Conservation (phyloP, 1,284 basidiomycete genomes). For the Mycena citricolor region DNA sequence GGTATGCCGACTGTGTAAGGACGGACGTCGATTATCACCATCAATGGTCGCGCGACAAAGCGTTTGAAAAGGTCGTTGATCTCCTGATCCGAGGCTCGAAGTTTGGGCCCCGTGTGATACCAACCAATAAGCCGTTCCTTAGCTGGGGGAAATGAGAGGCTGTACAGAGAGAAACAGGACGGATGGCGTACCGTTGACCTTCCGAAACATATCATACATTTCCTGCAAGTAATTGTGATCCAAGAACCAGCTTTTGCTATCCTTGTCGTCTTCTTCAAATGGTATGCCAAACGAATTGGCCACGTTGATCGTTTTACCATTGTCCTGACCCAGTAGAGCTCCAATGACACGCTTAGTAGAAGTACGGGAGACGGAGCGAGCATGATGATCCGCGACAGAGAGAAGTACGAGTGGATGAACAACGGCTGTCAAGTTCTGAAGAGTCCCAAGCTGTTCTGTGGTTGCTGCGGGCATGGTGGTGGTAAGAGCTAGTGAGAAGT, state of each 20-base stretch:
- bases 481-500: too few species aligned
- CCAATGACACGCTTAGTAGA: constrained; percentile 92
- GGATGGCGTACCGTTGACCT: constrained; percentile 85
- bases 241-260: constrained; percentile 97
- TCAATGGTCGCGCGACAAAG: constrained; percentile 89
- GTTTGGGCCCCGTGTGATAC: constrained; percentile 97
- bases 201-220: constrained; percentile 99
- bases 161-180: constrained; percentile 1
- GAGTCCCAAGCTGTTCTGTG: constrained; percentile 13
- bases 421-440: constrained; percentile 39
- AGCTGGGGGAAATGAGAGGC: constrained; percentile 46
- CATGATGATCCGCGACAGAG: constrained; percentile 91
- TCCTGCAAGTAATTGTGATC: constrained; percentile 98
- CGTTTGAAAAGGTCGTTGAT: constrained; percentile 97
- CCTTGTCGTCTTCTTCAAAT: constrained; percentile 98
- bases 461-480: constrained; percentile 11
- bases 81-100: constrained; percentile 95
- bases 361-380: constrained; percentile 75
- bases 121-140: constrained; percentile 97
- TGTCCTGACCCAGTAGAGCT: constrained; percentile 92
- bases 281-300: constrained; percentile 97
- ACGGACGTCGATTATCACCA: constrained; percentile 98
- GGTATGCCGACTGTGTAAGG: constrained; percentile 92
- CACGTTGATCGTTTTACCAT: constrained; percentile 90
- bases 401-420: constrained; percentile 91